Evolutionary conservation across 176 grass and related monocot species (phyloP).

Genomic region (Echinochloa phyllopogon): DNA sequence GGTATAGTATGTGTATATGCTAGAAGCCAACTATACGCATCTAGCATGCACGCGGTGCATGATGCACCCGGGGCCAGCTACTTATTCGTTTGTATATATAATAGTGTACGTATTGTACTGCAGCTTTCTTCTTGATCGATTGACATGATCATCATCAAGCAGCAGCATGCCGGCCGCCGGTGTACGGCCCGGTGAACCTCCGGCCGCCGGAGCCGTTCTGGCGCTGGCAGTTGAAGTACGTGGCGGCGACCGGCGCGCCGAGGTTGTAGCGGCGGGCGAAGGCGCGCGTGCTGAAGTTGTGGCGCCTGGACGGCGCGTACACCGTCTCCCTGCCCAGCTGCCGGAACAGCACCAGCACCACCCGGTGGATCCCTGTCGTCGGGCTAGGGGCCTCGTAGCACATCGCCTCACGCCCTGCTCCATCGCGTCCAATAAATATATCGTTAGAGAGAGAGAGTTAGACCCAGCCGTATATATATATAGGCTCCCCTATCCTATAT

Average conservation of each 20-base stretch:
- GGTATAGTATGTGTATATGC: background rate
- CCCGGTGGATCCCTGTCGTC: slow-evolving; percentile 72
- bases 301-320: slow-evolving; percentile 56
- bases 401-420: slow-evolving; percentile 61
- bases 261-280: slow-evolving; percentile 72
- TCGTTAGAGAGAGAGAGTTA: too few species aligned
- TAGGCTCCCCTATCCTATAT: background rate
- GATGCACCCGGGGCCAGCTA: background rate
- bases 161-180: background rate
- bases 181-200: slow-evolving; percentile 58
- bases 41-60: background rate
- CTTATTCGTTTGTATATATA: background rate
- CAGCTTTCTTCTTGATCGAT: background rate
- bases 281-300: slow-evolving; percentile 72
- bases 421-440: too few species aligned
- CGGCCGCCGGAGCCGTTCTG: slow-evolving; percentile 72
- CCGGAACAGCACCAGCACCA: slow-evolving; percentile 75
- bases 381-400: slow-evolving; percentile 72
- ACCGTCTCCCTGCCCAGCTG: slow-evolving; percentile 72
- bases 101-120: background rate
- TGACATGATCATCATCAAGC: background rate
- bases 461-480: background rate
- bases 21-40: background rate
- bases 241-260: slow-evolving; percentile 60
- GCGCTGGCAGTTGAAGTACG: slow-evolving; percentile 86